Evolutionary conservation across 2,329 filamentous ascomycete genomes (phyloP).

Genomic region (Zopfia rhizophila): DNA sequence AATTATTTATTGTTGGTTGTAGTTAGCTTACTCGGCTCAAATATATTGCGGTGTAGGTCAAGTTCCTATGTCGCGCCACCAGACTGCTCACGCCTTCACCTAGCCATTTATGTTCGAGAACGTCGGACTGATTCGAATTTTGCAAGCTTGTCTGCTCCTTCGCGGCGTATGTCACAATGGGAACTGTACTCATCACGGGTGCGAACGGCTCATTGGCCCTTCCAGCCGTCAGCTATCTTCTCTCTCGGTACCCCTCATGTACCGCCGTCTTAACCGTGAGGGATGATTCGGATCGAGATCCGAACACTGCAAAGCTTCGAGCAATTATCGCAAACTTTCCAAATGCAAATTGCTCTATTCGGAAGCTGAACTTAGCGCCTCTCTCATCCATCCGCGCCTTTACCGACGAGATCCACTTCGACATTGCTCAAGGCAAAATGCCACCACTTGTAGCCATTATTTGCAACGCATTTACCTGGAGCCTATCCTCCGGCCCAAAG

Average conservation of each 20-base stretch:
- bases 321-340: slow-evolving; percentile 21
- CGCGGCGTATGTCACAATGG: too few species aligned
- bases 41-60: too few species aligned
- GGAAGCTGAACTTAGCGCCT: slow-evolving; percentile 27
- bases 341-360: slow-evolving; percentile 18
- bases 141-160: too few species aligned
- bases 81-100: too few species aligned
- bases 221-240: slow-evolving; percentile 26
- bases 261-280: slow-evolving; percentile 32
- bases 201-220: slow-evolving; percentile 38
- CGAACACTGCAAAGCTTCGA: slow-evolving; percentile 29
- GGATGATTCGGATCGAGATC: slow-evolving; percentile 24
- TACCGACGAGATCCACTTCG: slow-evolving; percentile 11
- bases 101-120: too few species aligned
- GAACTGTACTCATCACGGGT: slow-evolving; percentile 32
- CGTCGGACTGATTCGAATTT: too few species aligned
- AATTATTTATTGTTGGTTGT: too few species aligned
- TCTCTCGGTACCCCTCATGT: slow-evolving; percentile 22
- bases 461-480: slow-evolving; percentile 37
- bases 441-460: slow-evolving; percentile 31
- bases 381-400: slow-evolving; percentile 26
- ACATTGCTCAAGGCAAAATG: slow-evolving; percentile 18
- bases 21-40: too few species aligned
- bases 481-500: slow-evolving; percentile 17
- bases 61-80: too few species aligned